Evolutionary conservation across 129 eudicot genomes (phyloP), one percentile per base, ranked within the genome.

Genomic region (Kitagawia praeruptora): DNA sequence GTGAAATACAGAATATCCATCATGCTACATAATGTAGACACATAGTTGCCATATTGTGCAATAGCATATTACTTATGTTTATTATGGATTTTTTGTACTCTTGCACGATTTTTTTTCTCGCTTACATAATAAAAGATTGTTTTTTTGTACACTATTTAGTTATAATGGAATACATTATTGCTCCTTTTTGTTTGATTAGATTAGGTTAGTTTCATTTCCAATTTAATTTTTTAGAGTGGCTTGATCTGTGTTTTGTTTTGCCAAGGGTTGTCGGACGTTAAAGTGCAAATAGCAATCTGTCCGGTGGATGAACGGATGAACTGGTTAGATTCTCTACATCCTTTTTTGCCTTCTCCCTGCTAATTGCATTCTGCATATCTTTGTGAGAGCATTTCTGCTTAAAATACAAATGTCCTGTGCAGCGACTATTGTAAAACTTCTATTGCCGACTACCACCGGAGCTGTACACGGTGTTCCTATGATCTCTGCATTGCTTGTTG

Each of bases 401-500:
- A 71, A 16, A 10, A 21, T 25, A 16, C 16, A 34, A 61, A 6
- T n/a, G 46, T n/a, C 31, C 56, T 34, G 13, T 83, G 86, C 81
- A 86, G 89, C 58, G 54, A 86, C 75, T 37, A 83, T 53, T 86
- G 89, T 80, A 73, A 56, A 54, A 86, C 89, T 25, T 86, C 89
- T 46, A 86, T 86, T 70, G 80, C 71, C 14, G 86, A 83, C 56
- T 78, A 70, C 83, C 84, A 69, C 46, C 64, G 89, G 81, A 80
- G 75, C 78, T 86, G 89, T 48, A 67, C 84, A 6, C 47, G 15
- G 0, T 83, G 87, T 75, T 21, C 75, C 1, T 86, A 83, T 86
- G 87, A 83, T 54, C 81, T 86, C 38, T 86, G 87, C 71, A 83
- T 86, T 75, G 56, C 41, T 54, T 86, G 89, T 75, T 86, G 89